Conservation (phyloP, 2,329 filamentous ascomycete species). For the Colletotrichum ledebouriae region DNA sequence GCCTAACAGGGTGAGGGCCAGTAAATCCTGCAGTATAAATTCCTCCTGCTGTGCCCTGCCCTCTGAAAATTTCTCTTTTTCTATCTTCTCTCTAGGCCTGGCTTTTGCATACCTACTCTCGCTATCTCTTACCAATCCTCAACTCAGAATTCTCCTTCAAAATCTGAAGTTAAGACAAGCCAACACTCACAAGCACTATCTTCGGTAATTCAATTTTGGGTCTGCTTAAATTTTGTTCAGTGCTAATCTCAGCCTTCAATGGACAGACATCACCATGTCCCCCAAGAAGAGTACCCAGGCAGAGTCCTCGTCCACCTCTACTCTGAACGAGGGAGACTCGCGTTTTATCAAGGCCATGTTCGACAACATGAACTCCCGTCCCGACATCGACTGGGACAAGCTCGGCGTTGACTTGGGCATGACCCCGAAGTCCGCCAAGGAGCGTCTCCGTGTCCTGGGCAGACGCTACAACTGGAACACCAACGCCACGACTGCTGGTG, state of each 20-base stretch:
- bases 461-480: constrained; percentile 57
- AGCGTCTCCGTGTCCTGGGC: constrained; percentile 57
- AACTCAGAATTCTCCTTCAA: not conserved
- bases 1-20: not conserved
- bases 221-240: no score
- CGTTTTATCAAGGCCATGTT: constrained; percentile 58
- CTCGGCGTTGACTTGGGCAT: constrained; percentile 54
- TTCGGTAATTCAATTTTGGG: no score
- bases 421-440: constrained; percentile 53
- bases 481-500: constrained; percentile 17
- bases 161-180: not conserved
- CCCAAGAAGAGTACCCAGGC: constrained; percentile 49
- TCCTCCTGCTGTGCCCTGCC: not conserved
- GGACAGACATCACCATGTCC: constrained; percentile 47
- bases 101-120: not conserved
- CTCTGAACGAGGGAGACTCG: constrained; percentile 53
- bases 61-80: not conserved
- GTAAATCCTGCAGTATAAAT: no score
- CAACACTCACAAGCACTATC: not conserved
- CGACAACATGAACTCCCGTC: constrained; percentile 57
- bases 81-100: not conserved
- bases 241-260: not conserved
- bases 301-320: constrained; percentile 43
- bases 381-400: constrained; percentile 56
- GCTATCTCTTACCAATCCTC: not conserved